A percentile compares a stretch with the other conserved stretches of the same genome.
Conservation (phyloP, 257 asterid genomes). For the Solanum peruvianum region DNA sequence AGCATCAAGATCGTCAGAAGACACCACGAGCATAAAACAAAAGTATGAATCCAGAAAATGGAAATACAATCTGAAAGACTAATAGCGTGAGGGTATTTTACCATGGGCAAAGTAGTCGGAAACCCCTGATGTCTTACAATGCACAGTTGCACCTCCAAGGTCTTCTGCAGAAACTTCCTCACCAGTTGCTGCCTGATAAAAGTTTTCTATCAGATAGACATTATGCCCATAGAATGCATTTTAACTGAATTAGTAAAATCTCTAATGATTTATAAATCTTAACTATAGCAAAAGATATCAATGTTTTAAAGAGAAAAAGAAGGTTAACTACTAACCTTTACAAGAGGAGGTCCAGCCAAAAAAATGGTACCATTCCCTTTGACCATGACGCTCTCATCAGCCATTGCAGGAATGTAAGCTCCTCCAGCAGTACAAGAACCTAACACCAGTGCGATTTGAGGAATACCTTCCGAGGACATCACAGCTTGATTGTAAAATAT, state of each 20-base stretch:
- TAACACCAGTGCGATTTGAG: slow-evolving; percentile 86
- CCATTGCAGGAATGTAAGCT: slow-evolving; percentile 99
- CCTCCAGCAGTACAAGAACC: slow-evolving; percentile 99
- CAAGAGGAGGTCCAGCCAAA: slow-evolving; percentile 99
- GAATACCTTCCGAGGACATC: slow-evolving; percentile 93
- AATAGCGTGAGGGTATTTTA: not conserved
- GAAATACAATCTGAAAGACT: not conserved
- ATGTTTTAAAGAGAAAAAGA: not conserved
- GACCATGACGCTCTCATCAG: slow-evolving; percentile 99
- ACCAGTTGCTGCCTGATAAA: slow-evolving; percentile 92
- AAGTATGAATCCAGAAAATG: not conserved
- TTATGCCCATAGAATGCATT: slow-evolving; percentile 1
- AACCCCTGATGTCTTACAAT: slow-evolving; percentile 94
- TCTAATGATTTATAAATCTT: not conserved
- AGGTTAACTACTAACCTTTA: slow-evolving; percentile 48
- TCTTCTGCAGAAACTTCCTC: slow-evolving; percentile 97
- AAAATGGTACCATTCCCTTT: slow-evolving; percentile 96
- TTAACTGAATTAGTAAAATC: not conserved
- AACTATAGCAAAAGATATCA: not conserved
- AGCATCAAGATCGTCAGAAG: not conserved
- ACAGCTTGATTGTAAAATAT: slow-evolving; percentile 85
- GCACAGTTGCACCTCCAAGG: slow-evolving; percentile 93
- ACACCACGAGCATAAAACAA: not conserved
- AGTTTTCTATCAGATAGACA: slow-evolving; percentile 9
- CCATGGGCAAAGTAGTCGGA: slow-evolving; percentile 97